Base-by-base conservation (phyloP, 148 eudicot genomes). In the Fagopyrum homotropicum region DNA sequence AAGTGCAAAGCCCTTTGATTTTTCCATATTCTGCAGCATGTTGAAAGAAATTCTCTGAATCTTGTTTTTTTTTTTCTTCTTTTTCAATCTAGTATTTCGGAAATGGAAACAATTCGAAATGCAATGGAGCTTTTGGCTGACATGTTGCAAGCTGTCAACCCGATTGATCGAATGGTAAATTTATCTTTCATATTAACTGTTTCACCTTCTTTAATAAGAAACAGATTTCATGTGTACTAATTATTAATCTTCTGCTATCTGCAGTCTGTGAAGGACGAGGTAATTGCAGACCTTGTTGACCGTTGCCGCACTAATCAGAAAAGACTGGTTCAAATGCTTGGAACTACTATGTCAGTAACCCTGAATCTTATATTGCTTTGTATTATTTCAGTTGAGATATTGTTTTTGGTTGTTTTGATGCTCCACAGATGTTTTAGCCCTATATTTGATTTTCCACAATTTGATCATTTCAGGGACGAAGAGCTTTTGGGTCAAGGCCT, bases 181-280 rank as follows among this genome's bases (percentile, higher is more conserved):
- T 72, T 46, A 46, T 48, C 46, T 30, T 4, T 35, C 45, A 35
- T 64, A 64, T 9, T 11, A 4, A 22, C 14, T 43, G 10, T 66
- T 3, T 15, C 45, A 35, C 3, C 15, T 30, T 63, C 14, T 35
- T 4, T 63, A 35, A 14, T 43, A 40, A 43, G 46, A 35, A 43
- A 15, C 17, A 66, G 7, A 66, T n/a, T 66, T 66, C 47, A 43
- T 14, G 46, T 19, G 14, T 61, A 60, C 10, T 60, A 6, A 69
- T 48, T 69, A 17, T n/a, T 26, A 14, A 72, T 15, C 12, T 46
- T 17, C 30, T 7, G 3, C 43, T 72, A 11, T 15, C 75, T 79
- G 79, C 80, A 95, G 98, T 90, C 98, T 79, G 87, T 92, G 50
- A 89, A 91, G 77, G 96, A 92, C 76, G 98, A 95, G 85, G 83